Evolutionary conservation across 176 grass and related monocot species (phyloP), one percentile per base, ranked within the genome.

Genomic region (Triticum urartu): DNA sequence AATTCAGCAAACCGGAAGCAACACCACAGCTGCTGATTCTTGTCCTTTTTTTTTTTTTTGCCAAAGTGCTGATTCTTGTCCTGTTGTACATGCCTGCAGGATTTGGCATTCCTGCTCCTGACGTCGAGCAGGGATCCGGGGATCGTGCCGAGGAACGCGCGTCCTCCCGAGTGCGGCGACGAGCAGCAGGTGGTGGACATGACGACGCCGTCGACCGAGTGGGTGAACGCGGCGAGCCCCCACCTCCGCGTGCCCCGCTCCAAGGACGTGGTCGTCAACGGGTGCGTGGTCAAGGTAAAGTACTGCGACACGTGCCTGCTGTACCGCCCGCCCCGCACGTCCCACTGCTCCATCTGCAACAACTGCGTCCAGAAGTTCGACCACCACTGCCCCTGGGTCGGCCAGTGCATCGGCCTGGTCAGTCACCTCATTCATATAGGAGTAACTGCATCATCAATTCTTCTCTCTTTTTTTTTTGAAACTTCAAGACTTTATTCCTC

Each of bases 341-440:
- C 93, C 28, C 96, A 94, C 77, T 94, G 93, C 77, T 94, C 93
- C 45, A 64, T 98, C 87, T 95, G 93, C 90, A 94, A 98, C 83
- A 98, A 98, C 89, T 98, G 93, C 64, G 91, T 95, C 61, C 93
- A 85, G 42, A 92, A 86, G 74, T 98, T 98, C n/a, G 93, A 95
- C 83, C 96, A 98, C 81, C 93, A 95, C 79, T 98, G 93, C 72
- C 96, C 96, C n/a, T 98, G 96, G 96, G 91, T 98, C 68, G 96
- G 93, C 24, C 96, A 98, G 84, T 98, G 91, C 91, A 95, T 98
- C 74, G 93, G 96, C 34, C 79, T 92, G 74, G 95, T 94, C 43
- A 75, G 72, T 75, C 71, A 7, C 3, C 40, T 58, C 54, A 58
- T 40, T 40, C 52, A 17, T 50, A 50, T 50, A 52, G 9, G 39